These are phyloP conservation scores for Fistulifera pelliculosa DNA, from an alignment of 108 stramenopile genomes.

Conservation along the genomic window DNA sequence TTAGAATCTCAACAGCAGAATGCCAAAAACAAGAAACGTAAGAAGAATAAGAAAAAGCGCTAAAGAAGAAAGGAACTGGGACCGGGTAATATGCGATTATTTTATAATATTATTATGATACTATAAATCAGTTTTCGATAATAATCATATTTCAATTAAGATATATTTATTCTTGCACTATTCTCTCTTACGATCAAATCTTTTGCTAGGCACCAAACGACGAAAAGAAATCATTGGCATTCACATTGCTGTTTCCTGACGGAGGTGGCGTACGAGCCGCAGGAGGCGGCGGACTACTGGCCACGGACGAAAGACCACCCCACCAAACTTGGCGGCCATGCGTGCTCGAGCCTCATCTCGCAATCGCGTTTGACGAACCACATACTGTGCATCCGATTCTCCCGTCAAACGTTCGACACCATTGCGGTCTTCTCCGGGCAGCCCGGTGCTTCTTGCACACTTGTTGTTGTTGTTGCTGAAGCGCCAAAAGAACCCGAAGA, in stretches of 20 bases:
- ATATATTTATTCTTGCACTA: no score
- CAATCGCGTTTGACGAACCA: constrained; percentile 77
- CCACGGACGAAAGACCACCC: constrained; percentile 21
- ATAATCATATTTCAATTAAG: no score
- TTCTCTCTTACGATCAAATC: no score
- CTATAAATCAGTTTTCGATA: no score
- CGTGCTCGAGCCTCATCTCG: constrained; percentile 77
- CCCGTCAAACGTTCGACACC: constrained; percentile 82
- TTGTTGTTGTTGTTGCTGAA: no score
- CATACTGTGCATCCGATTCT: constrained; percentile 87
- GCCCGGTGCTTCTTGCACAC: constrained; percentile 38
- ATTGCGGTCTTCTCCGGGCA: constrained; percentile 77
- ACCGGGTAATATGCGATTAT: no score
- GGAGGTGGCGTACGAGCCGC: not conserved
- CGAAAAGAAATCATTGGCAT: constrained; percentile 71
- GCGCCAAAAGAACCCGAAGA: not conserved
- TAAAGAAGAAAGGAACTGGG: not conserved
- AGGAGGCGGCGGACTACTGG: not conserved
- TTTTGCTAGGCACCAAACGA: constrained; percentile 76
- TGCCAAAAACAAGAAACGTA: constrained; percentile 7
- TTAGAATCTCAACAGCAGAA: no score
- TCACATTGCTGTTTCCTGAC: constrained; percentile 9
- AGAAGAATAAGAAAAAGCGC: constrained; percentile 12
- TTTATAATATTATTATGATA: no score
- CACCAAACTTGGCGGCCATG: constrained; percentile 85